Evolutionary conservation across 257 asterid genomes (phyloP), one percentile per base, ranked within the genome.

Genomic region (Cordia subcordata): DNA sequence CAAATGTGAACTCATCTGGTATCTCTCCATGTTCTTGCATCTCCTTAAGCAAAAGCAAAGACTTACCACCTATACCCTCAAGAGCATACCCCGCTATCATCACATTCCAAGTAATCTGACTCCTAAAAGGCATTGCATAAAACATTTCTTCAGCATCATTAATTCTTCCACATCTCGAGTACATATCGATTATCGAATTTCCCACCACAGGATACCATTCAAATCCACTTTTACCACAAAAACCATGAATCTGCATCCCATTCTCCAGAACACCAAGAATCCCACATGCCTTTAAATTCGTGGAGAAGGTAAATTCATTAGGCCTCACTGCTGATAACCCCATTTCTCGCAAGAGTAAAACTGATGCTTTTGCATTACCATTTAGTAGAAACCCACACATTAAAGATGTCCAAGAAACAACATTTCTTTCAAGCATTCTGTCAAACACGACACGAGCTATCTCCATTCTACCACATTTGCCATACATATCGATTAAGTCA

Each of bases 341-440:
- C 90, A 85, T 82, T 19, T 63, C 73, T 38, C 66, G 47, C 10
- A 79, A 61, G 47, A 82, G 85, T 61, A 64, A 61, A 15, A 82
- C 52, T 0, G 77, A 69, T 21, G 66, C 75, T 53, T 58, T 60
- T 4, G 72, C 75, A 51, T 72, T 60, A 60, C 74, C 71, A 14
- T 38, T n/a, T 42, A 57, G 71, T 50, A 85, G 46, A 68, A 75
- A 68, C 39, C 77, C 87, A 64, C 81, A 72, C 84, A 80, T 80
- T 19, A 80, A 62, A 52, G 84, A 63, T 23, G 90, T 78, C 90
- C 90, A 82, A 49, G 90, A 78, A 55, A 85, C 87, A 38, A 80
- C 82, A 58, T 77, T 77, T 13, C 87, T 79, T 8, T 73, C 68
- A 49, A 64, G 76, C 94, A 85, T 85, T 80, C 17, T 55, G 44